phyloP scores from a whole-genome alignment of 352 stramenopile species.

The Phytophthora kernoviae region DNA sequence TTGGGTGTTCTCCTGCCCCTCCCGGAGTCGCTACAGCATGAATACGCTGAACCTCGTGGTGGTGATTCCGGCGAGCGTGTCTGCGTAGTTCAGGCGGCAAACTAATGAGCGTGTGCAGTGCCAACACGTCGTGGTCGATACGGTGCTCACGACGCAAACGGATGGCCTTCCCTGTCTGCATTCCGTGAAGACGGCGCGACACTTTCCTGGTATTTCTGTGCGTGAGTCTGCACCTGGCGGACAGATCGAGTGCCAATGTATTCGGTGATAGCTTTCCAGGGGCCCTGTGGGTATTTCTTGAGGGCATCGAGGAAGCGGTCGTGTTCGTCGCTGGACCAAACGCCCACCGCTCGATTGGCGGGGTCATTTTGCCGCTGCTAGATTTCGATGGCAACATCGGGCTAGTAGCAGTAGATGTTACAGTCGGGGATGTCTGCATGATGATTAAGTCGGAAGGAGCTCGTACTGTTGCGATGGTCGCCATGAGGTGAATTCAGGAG shows the following conservation, averaged over 20 bases:
- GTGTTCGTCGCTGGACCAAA: slow-evolving; percentile 67
- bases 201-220: slow-evolving; percentile 80
- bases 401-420: background rate
- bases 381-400: slow-evolving; percentile 9
- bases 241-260: slow-evolving; percentile 54
- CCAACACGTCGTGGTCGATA: slow-evolving; percentile 60
- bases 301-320: slow-evolving; percentile 61
- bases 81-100: slow-evolving; percentile 26
- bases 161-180: slow-evolving; percentile 60
- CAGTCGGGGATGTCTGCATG: slow-evolving; percentile 17
- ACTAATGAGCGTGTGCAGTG: slow-evolving; percentile 41
- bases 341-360: slow-evolving; percentile 30
- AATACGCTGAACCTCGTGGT: slow-evolving; percentile 7
- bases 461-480: slow-evolving; percentile 18
- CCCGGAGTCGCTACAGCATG: slow-evolving; percentile 1
- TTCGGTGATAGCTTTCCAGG: slow-evolving; percentile 56
- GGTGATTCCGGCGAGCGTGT: slow-evolving; percentile 18
- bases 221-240: slow-evolving; percentile 72
- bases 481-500: slow-evolving; percentile 33
- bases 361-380: slow-evolving; percentile 1
- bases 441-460: slow-evolving; percentile 4
- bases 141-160: slow-evolving; percentile 57
- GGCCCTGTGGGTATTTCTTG: slow-evolving; percentile 51
- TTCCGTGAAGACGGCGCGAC: slow-evolving; percentile 54
- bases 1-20: background rate